A percentile compares a stretch with the other conserved stretches of the same genome.
Conservation (phyloP, 2,329 filamentous ascomycete genomes). For the Arthrobotrys sphaeroides region DNA sequence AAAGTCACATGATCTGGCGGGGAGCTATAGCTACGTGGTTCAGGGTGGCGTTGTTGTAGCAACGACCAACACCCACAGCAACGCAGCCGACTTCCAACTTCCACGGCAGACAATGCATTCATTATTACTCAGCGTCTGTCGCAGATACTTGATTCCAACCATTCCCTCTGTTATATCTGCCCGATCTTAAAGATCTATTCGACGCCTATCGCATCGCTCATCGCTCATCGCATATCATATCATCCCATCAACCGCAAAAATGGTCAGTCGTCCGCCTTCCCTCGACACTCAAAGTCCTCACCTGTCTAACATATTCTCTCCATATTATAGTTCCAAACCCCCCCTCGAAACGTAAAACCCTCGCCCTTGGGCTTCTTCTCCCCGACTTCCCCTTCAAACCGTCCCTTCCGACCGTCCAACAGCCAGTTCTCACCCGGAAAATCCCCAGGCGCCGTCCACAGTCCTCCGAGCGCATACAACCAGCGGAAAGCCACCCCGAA, state of each 20-base stretch:
- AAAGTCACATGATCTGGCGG: neutral
- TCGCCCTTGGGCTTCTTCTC: slow-evolving; percentile 56
- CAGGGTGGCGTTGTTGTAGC: slow-evolving; percentile 48
- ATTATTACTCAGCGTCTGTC: slow-evolving; percentile 12
- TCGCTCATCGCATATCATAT: neutral
- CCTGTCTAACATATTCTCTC: too few relatives aligned
- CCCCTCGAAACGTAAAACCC: slow-evolving; percentile 56
- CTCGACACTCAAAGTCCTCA: too few relatives aligned
- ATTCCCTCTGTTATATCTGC: too few relatives aligned
- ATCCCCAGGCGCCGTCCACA: slow-evolving; percentile 1
- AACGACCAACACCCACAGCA: slow-evolving; percentile 40
- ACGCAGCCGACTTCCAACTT: too few relatives aligned
- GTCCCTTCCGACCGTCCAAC: slow-evolving; percentile 35
- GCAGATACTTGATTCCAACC: neutral
- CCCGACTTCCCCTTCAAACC: slow-evolving; percentile 32
- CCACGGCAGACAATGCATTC: too few relatives aligned
- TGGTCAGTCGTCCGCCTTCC: slow-evolving; percentile 17
- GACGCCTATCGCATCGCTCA: slow-evolving; percentile 1
- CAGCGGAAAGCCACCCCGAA: slow-evolving; percentile 66
- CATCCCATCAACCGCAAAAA: slow-evolving; percentile 20
- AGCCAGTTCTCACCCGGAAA: slow-evolving; percentile 48
- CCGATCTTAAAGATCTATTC: too few relatives aligned
- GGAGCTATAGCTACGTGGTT: neutral
- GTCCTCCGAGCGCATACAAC: slow-evolving; percentile 46
- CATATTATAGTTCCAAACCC: slow-evolving; percentile 49